Evolutionary conservation across 495 filamentous ascomycete species (phyloP).

Genomic region (Lasiosphaeria hispida): DNA sequence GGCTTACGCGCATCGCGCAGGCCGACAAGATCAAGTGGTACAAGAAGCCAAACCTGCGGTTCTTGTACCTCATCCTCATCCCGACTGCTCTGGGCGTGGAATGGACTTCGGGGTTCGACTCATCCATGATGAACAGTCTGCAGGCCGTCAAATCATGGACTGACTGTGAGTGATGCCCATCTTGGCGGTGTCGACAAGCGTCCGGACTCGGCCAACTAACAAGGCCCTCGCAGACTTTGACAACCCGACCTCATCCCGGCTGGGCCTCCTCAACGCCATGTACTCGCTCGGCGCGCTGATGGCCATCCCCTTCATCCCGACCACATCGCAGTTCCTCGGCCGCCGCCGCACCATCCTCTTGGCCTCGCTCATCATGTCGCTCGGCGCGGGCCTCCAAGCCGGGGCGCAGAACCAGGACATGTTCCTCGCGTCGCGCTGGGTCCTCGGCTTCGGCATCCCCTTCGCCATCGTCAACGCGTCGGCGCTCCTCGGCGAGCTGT

Average conservation of each 20-base stretch:
- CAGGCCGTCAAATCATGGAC: slow-evolving; percentile 60
- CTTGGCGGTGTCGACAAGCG: too few relatives aligned
- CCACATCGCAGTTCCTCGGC: slow-evolving; percentile 48
- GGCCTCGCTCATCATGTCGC: slow-evolving; percentile 47
- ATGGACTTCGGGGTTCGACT: slow-evolving; percentile 66
- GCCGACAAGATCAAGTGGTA: slow-evolving; percentile 58
- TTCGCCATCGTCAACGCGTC: slow-evolving; percentile 60
- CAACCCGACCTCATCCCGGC: slow-evolving; percentile 24
- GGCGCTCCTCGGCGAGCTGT: slow-evolving; percentile 58
- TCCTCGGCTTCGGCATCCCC: slow-evolving; percentile 62
- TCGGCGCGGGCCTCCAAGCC: slow-evolving; percentile 29
- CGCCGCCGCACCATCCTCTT: slow-evolving; percentile 54
- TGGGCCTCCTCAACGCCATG: slow-evolving; percentile 41
- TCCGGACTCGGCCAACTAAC: too few relatives aligned
- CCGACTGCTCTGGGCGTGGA: slow-evolving; percentile 64
- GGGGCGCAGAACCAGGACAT: slow-evolving; percentile 40
- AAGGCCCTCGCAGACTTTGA: slow-evolving; percentile 30
- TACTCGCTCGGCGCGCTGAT: slow-evolving; percentile 43
- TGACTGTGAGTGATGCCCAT: background rate
- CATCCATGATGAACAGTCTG: slow-evolving; percentile 62
- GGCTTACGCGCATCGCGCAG: slow-evolving; percentile 44
- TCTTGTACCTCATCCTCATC: slow-evolving; percentile 62
- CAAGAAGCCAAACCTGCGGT: slow-evolving; percentile 60
- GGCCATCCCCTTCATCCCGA: slow-evolving; percentile 56
- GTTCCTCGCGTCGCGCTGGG: slow-evolving; percentile 57